Base-by-base conservation (phyloP, 2,329 filamentous ascomycete species). In the Botrytis paeoniae region DNA sequence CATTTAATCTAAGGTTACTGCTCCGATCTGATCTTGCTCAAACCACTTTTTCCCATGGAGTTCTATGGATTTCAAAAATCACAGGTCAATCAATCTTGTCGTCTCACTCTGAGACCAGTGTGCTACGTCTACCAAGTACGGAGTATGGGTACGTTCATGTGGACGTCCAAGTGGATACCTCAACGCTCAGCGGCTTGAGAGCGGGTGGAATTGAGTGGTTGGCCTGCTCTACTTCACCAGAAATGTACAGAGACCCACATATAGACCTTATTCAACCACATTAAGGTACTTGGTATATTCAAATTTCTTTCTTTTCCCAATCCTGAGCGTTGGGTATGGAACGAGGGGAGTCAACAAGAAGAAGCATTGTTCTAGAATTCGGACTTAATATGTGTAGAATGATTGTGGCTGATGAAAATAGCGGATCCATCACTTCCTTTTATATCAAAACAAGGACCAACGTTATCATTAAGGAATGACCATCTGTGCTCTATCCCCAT, bases 401-500 rank as follows among this genome's bases (percentile, higher is more conserved):
- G 18, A 41, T 20, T 20, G 20, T 32, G 37, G 16, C 20, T 57
- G n/a, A 37, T 29, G 9, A 41, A 57, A 32, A 57, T 25, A 39
- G 64, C 64, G 22, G 45, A 20, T 8, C 64, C 45, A 18, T 51
- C 64, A 54, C 51, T 51, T 51, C 63, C 14, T 25, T 37, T 66
- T 22, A 37, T 35, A 18, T 29, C 32, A 18, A n/a, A 10, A n/a
- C 22, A n/a, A n/a, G 63, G 32, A n/a, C 48, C 35, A 39, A 57
- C 14, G 25, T 29, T 37, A 48, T 65, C 35, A 68, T 69, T 43
- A 57, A 69, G 65, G 35, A 22, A 69, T 18, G 37, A 16, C 18
- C n/a, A 69, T 69, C 65, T 68, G 25, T 69, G 48, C 37, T 32
- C 35, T 18, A 69, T 69, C 48, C 12, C 35, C 65, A 57, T 57